A percentile compares a stretch with the other conserved stretches of the same genome.
These are phyloP conservation scores for Ganoderma leucocontextum DNA, from an alignment of 1,284 basidiomycete species.

Conservation along the genomic window DNA sequence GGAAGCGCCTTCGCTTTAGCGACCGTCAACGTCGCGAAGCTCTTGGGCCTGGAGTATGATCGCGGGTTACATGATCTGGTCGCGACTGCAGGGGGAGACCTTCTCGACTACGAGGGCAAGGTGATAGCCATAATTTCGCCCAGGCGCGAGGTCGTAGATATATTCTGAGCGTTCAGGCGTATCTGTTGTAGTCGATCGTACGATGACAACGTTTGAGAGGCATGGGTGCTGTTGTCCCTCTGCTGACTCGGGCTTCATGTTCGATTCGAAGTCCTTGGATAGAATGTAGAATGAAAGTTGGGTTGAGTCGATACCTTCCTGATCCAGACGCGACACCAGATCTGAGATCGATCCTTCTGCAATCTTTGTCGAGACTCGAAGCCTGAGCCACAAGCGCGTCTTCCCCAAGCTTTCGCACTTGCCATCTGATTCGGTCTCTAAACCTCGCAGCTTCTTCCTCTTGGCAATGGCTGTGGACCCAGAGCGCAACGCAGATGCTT, in stretches of 20 bases:
- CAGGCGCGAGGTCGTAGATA: conserved; percentile 52
- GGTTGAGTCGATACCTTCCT: conserved; percentile 15
- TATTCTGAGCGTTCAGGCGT: conserved; percentile 14
- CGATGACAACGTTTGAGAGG: not conserved
- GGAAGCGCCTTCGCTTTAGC: conserved; percentile 54
- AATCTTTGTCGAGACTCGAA: conserved; percentile 4
- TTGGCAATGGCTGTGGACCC: not conserved
- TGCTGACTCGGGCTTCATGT: not conserved
- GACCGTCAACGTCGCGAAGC: conserved; percentile 57
- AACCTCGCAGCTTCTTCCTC: not conserved
- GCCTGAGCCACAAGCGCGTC: not conserved
- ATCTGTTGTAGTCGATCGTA: not conserved
- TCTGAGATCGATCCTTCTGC: conserved; percentile 24
- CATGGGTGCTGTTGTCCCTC: not conserved
- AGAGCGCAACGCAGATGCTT: conserved; percentile 7
- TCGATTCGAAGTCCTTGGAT: no score
- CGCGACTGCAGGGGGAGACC: conserved; percentile 66
- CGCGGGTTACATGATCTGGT: conserved; percentile 60
- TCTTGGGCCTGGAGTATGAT: conserved; percentile 51
- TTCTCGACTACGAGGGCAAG: conserved; percentile 65
- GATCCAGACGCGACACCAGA: conserved; percentile 10
- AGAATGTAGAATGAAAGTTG: not conserved
- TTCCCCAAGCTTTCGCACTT: not conserved
- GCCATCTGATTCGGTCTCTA: not conserved
- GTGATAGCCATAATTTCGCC: conserved; percentile 67